phyloP scores from a whole-genome alignment of 352 stramenopile genomes.

The Saprolegnia diclina region DNA sequence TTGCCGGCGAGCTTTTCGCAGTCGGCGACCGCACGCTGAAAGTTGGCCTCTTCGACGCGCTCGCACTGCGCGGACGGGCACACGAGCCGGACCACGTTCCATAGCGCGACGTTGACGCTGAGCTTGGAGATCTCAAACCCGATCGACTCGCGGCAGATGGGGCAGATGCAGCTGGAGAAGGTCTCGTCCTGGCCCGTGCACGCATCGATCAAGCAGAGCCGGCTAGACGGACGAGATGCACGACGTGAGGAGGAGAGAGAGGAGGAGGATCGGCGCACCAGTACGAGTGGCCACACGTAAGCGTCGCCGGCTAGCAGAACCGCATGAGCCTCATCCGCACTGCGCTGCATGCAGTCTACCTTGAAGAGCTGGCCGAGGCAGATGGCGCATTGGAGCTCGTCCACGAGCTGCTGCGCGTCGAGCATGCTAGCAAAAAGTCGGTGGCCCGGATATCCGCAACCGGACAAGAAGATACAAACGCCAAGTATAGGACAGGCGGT shows the following conservation, averaged over 20 bases:
- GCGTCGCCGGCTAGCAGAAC: not conserved
- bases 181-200: not conserved
- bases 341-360: not conserved
- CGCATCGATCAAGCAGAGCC: conserved; percentile 12
- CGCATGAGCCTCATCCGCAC: not conserved
- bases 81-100: conserved; percentile 20
- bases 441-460: not conserved
- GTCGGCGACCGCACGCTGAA: not conserved
- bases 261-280: conserved; percentile 4
- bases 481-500: not conserved
- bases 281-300: conserved; percentile 14
- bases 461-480: not conserved
- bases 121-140: not conserved
- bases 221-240: not conserved
- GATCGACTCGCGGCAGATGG: conserved; percentile 11
- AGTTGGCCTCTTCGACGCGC: conserved; percentile 4
- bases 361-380: conserved; percentile 21
- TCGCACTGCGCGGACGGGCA: not conserved
- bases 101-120: conserved; percentile 18
- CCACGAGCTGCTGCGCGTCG: conserved; percentile 5
- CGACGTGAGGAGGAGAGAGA: too few relatives aligned
- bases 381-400: conserved; percentile 20
- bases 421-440: conserved; percentile 9
- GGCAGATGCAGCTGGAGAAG: not conserved
- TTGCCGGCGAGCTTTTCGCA: not conserved